phyloP scores from a whole-genome alignment of 1,139 yeast genomes.

The Suhomyces coccinellae region DNA sequence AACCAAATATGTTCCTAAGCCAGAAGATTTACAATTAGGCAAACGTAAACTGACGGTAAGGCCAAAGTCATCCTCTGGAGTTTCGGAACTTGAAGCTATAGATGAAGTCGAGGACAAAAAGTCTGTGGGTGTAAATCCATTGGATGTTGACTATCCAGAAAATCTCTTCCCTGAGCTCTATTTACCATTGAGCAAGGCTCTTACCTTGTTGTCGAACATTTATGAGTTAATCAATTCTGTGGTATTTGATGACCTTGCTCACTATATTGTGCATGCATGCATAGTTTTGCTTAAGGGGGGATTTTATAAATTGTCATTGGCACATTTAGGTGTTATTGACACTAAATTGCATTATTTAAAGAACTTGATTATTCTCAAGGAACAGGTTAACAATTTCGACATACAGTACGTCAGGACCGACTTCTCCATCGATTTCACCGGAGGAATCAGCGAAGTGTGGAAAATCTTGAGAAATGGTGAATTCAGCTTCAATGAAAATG shows the following conservation, averaged over 20 bases:
- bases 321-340: conserved; percentile 49
- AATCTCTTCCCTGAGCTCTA: conserved; percentile 57
- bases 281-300: conserved; percentile 53
- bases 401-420: conserved; percentile 75
- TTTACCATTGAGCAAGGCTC: conserved; percentile 72
- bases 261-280: conserved; percentile 79
- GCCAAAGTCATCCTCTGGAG: conserved; percentile 1
- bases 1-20: conserved; percentile 63
- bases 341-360: conserved; percentile 68
- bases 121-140: conserved; percentile 12
- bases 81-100: not conserved
- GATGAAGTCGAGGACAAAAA: not conserved
- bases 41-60: conserved; percentile 8
- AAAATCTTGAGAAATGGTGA: conserved; percentile 42
- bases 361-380: conserved; percentile 68
- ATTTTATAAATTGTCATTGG: conserved; percentile 48
- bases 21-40: conserved; percentile 50
- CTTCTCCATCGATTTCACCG: conserved; percentile 73
- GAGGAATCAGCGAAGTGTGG: conserved; percentile 64
- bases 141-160: conserved; percentile 39
- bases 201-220: conserved; percentile 71
- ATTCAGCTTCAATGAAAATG: conserved; percentile 36
- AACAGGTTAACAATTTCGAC: conserved; percentile 76
- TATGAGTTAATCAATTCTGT: conserved; percentile 74
- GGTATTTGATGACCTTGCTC: conserved; percentile 88